These are phyloP conservation scores for Stagonosporopsis cucurbitacearum DNA, from an alignment of 2,329 filamentous ascomycete genomes.

Conservation along the genomic window DNA sequence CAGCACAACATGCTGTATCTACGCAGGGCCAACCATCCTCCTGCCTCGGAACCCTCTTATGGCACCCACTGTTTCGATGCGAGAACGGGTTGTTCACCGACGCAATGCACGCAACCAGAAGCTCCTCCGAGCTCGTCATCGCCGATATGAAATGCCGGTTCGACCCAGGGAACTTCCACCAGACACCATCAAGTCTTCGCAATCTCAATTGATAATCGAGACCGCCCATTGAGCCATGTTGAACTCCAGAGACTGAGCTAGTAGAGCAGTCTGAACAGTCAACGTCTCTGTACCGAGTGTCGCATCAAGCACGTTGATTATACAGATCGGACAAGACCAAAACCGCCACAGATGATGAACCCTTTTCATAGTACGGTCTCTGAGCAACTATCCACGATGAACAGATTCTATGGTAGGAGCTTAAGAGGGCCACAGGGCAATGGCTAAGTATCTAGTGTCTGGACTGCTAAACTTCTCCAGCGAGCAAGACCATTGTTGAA, in stretches of 20 bases:
- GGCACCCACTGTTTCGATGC: conserved; percentile 18
- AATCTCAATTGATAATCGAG: background rate
- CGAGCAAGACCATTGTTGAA: background rate
- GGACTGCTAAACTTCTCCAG: background rate
- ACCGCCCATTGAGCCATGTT: background rate
- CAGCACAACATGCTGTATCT: background rate
- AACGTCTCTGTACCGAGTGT: background rate
- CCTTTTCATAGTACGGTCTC: background rate
- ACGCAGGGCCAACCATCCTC: conserved; percentile 11
- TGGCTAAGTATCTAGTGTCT: background rate
- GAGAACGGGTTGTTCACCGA: conserved; percentile 7
- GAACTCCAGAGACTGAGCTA: background rate
- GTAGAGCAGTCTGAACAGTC: background rate
- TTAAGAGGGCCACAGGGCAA: no score
- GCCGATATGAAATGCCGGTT: conserved; percentile 3
- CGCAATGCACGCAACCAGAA: conserved; percentile 11
- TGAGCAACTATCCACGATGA: background rate
- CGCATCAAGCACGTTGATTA: no score
- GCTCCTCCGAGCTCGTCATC: conserved; percentile 13
- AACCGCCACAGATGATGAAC: background rate
- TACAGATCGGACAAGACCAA: background rate
- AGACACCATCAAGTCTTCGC: background rate
- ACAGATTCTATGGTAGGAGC: background rate
- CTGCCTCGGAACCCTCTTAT: conserved; percentile 4
- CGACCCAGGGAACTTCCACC: background rate